Conservation (phyloP, 768 basidiomycete species). For the Lanmaoa pseudosensibilis region DNA sequence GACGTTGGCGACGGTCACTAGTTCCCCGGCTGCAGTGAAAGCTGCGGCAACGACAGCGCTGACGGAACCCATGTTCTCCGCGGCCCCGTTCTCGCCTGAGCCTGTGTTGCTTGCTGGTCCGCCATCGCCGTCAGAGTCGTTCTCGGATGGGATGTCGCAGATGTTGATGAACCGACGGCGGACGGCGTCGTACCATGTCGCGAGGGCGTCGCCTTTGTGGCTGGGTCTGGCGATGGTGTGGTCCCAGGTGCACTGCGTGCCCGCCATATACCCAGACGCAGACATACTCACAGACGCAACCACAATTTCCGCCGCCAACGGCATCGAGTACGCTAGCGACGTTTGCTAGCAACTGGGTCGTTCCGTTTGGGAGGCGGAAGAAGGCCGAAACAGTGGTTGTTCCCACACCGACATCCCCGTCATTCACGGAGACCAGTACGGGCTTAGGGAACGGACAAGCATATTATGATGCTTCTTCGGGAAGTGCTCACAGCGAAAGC, state of each 20-base stretch:
- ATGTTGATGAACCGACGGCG: constrained; percentile 48
- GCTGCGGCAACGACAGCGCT: constrained; percentile 68
- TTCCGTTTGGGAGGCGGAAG: constrained; percentile 61
- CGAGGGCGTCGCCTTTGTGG: constrained; percentile 48
- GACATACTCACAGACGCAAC: not conserved
- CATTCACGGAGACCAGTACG: constrained; percentile 10
- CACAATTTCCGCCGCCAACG: constrained; percentile 33
- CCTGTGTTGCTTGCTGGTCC: constrained; percentile 35
- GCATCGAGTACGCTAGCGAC: constrained; percentile 55
- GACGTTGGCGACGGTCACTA: constrained; percentile 49
- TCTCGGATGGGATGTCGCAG: constrained; percentile 59
- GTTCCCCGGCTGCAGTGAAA: constrained; percentile 47
- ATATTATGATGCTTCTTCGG: constrained; percentile 18
- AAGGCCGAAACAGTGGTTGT: constrained; percentile 15
- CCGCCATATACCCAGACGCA: no score
- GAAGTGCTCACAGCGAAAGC: constrained; percentile 1
- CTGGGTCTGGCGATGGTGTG: not conserved
- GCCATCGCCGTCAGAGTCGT: constrained; percentile 62
- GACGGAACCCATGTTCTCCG: constrained; percentile 52
- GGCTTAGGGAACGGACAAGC: constrained; percentile 25
- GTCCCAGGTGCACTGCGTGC: constrained; percentile 8
- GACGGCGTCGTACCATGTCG: constrained; percentile 59
- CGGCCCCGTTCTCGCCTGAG: constrained; percentile 41
- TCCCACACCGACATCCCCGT: constrained; percentile 1
- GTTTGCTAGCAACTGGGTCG: constrained; percentile 65